Evolutionary conservation across 164 flowering plant genomes (phyloP).

Genomic region (Piper betle): DNA sequence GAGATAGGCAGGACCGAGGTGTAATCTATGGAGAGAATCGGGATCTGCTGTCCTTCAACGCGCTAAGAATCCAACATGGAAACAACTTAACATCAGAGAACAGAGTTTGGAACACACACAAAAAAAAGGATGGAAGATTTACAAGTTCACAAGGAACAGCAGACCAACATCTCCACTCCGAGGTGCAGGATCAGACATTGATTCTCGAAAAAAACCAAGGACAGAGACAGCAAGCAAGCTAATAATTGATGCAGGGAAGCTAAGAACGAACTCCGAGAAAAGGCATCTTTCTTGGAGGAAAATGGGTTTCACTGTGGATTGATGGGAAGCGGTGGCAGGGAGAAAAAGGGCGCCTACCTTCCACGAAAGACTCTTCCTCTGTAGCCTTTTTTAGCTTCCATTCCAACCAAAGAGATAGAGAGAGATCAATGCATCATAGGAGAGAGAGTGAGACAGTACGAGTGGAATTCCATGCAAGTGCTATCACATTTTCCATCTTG

Average conservation of each 20-base stretch:
- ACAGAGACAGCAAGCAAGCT: background rate
- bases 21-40: slow-evolving; percentile 1
- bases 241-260: background rate
- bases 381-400: slow-evolving; percentile 2
- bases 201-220: background rate
- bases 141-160: too few relatives aligned
- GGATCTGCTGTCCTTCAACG: background rate
- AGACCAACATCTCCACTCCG: too few relatives aligned
- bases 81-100: too few relatives aligned
- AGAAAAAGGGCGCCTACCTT: background rate
- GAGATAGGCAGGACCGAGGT: too few relatives aligned
- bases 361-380: slow-evolving; percentile 8
- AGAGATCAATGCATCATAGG: background rate
- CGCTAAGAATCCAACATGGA: too few relatives aligned
- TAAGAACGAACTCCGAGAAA: background rate
- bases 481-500: background rate
- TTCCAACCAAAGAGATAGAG: slow-evolving; percentile 1
- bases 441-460: background rate
- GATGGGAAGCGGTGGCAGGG: background rate
- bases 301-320: background rate
- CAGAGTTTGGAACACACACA: too few relatives aligned
- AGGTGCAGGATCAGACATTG: background rate
- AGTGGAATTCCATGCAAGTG: slow-evolving; percentile 1
- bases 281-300: background rate
- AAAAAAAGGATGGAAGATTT: too few relatives aligned